phyloP scores from a whole-genome alignment of 2,329 filamentous ascomycete species.

The Berkeleyomyces rouxiae region DNA sequence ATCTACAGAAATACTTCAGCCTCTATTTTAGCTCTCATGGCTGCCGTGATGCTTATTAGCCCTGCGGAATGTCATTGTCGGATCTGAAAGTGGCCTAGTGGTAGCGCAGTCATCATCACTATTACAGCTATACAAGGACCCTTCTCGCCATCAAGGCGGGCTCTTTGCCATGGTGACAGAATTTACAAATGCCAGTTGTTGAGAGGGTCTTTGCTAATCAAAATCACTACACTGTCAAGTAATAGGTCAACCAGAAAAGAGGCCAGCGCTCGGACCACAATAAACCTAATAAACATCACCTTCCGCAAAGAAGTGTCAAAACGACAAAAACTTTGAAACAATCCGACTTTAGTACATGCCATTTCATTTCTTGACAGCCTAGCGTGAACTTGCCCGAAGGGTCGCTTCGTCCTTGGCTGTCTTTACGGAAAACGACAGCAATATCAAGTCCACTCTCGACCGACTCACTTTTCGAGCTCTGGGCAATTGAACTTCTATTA shows the following conservation, averaged over 20 bases:
- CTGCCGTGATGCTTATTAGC: not conserved
- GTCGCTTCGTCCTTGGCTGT: not conserved
- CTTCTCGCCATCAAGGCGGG: not conserved
- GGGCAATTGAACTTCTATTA: not conserved
- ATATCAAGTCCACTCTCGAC: not conserved
- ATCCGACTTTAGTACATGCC: not conserved
- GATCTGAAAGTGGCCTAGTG: not conserved
- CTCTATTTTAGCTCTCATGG: not conserved
- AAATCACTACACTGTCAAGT: not conserved
- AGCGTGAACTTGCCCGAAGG: not conserved
- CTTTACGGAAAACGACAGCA: not conserved
- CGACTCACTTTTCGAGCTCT: not conserved
- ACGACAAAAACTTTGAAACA: not conserved
- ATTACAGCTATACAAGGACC: not conserved
- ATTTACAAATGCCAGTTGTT: not conserved
- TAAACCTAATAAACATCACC: not conserved
- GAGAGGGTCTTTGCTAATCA: not conserved
- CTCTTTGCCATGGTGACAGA: not conserved
- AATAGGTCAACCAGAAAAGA: not conserved
- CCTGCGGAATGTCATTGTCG: not conserved
- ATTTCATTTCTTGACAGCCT: not conserved
- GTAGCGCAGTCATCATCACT: not conserved
- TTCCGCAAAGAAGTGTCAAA: not conserved
- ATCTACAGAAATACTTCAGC: not conserved
- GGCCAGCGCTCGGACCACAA: not conserved